Evolutionary conservation across 2,329 filamentous ascomycete species (phyloP).

Genomic region (Biscogniauxia sp.): DNA sequence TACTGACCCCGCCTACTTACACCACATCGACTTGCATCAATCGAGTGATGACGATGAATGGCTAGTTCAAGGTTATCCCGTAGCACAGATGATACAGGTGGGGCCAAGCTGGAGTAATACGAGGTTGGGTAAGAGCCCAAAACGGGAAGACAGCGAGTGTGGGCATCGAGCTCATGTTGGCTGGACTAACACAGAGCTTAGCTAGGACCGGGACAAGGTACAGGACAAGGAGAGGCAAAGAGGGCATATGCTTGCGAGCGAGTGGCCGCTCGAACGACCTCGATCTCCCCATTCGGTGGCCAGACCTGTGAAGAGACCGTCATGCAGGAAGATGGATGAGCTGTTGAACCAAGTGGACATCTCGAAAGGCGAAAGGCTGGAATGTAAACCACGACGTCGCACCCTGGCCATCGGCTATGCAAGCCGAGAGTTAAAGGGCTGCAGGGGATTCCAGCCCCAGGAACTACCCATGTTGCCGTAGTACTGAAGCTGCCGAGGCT

Average conservation of each 20-base stretch:
- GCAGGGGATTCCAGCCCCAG: neutral
- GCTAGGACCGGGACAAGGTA: neutral
- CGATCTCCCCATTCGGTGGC: conserved; percentile 2
- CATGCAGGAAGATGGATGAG: conserved; percentile 7
- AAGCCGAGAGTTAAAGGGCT: conserved; percentile 19
- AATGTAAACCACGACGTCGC: conserved; percentile 11
- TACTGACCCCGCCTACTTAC: conserved; percentile 11
- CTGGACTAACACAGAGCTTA: neutral
- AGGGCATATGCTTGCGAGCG: neutral
- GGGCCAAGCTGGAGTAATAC: conserved; percentile 14
- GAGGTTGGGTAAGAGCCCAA: conserved; percentile 12
- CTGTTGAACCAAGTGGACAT: conserved; percentile 15
- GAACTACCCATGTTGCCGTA: neutral
- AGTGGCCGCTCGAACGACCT: neutral
- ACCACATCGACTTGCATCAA: conserved; percentile 9
- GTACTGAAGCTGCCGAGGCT: neutral
- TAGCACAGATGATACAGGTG: conserved; percentile 5
- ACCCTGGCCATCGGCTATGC: conserved; percentile 18
- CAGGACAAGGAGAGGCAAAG: neutral
- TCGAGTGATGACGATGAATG: conserved; percentile 8
- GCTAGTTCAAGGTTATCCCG: conserved; percentile 4
- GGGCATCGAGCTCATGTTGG: neutral
- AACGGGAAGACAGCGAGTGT: neutral
- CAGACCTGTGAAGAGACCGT: conserved; percentile 4
- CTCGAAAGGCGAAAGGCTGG: conserved; percentile 11